Percentiles rank a stretch among this genome's conserved stretches.
Evolutionary conservation across 306 rosid genomes (phyloP).

Genomic region (Gleditsia sinensis): DNA sequence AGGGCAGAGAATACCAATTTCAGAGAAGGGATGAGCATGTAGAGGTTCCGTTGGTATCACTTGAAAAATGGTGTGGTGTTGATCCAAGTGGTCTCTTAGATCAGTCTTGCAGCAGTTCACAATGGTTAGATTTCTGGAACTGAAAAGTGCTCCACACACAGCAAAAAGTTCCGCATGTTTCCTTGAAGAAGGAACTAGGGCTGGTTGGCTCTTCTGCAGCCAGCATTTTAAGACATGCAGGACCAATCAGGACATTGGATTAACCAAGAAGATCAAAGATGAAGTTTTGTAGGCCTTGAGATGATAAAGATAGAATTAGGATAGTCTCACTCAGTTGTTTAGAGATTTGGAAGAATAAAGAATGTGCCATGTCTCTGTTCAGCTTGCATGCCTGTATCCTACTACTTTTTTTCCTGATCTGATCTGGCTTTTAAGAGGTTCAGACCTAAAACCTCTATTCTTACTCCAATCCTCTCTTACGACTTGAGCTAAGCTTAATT

Average conservation of each 20-base stretch:
- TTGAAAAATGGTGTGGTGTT: slow-evolving; percentile 60
- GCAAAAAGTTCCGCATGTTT: slow-evolving; percentile 16
- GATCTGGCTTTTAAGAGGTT: slow-evolving; percentile 3
- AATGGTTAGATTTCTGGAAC: slow-evolving; percentile 73
- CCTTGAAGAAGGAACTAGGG: slow-evolving; percentile 36
- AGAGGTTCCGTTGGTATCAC: slow-evolving; percentile 49
- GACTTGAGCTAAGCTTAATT: slow-evolving; percentile 17
- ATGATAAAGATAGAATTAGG: slow-evolving; percentile 38
- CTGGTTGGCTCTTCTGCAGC: slow-evolving; percentile 11
- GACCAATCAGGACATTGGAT: slow-evolving; percentile 21
- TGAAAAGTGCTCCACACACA: slow-evolving; percentile 33
- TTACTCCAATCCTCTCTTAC: not conserved
- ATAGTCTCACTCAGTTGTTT: slow-evolving; percentile 36
- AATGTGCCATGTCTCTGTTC: slow-evolving; percentile 36
- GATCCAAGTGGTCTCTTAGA: slow-evolving; percentile 55
- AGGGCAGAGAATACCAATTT: slow-evolving; percentile 41
- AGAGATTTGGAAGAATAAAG: slow-evolving; percentile 39
- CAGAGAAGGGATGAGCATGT: slow-evolving; percentile 41
- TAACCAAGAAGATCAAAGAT: slow-evolving; percentile 22
- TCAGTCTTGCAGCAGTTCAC: slow-evolving; percentile 56
- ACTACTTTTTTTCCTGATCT: not conserved
- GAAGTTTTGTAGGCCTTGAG: slow-evolving; percentile 49
- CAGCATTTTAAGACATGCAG: slow-evolving; percentile 19
- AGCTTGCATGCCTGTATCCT: slow-evolving; percentile 23
- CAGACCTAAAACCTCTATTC: slow-evolving; percentile 10